A percentile compares a stretch with the other conserved stretches of the same genome.
Evolutionary conservation across 2,329 filamentous ascomycete genomes (phyloP).

Genomic region (Fusarium chlamydosporum): DNA sequence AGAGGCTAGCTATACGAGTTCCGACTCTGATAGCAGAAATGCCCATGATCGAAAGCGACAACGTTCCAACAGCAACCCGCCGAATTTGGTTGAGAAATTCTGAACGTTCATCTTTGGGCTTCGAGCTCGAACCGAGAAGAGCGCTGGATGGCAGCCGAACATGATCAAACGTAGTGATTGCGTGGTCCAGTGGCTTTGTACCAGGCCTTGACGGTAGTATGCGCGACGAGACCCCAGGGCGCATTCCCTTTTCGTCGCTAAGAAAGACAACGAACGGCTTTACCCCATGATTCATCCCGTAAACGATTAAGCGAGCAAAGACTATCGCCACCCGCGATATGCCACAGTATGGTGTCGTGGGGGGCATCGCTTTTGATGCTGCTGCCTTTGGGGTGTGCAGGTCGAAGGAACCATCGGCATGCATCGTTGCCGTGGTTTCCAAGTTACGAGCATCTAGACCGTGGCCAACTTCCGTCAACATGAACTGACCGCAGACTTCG

Average conservation of each 20-base stretch:
- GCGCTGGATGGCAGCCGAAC: not conserved
- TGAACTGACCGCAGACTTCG: conserved; percentile 1
- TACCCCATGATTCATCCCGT: not conserved
- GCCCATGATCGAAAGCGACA: conserved; percentile 3
- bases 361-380: conserved; percentile 15
- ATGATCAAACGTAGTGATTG: conserved; percentile 10
- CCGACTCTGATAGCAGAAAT: conserved; percentile 7
- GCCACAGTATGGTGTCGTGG: conserved; percentile 2
- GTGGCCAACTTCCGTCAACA: conserved; percentile 13
- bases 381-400: conserved; percentile 3
- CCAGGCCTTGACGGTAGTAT: conserved; percentile 2
- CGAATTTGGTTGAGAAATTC: conserved; percentile 6
- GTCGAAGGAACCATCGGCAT: conserved; percentile 6
- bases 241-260: not conserved
- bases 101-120: not conserved
- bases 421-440: conserved; percentile 13
- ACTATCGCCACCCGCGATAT: conserved; percentile 8
- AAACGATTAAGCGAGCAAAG: conserved; percentile 6
- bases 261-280: conserved; percentile 1
- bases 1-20: not conserved
- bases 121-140: not conserved
- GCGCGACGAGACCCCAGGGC: conserved; percentile 1
- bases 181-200: conserved; percentile 10
- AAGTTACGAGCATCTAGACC: conserved; percentile 14
- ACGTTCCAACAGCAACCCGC: conserved; percentile 11